phyloP scores from a whole-genome alignment of 768 basidiomycete genomes.

The Holtermannia corniformis region DNA sequence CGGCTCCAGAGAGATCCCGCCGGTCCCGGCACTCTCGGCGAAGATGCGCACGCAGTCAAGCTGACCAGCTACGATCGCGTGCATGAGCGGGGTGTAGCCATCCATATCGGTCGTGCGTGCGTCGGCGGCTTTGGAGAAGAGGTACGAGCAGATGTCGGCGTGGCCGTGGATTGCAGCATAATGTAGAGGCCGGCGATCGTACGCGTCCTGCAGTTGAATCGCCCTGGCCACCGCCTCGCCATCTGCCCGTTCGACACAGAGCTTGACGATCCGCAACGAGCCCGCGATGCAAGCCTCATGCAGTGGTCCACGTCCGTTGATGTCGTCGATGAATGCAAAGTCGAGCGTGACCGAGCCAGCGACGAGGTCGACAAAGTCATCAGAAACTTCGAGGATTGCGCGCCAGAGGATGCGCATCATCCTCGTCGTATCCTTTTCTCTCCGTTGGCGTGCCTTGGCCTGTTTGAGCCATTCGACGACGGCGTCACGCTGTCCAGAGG shows the following conservation, averaged over 20 bases:
- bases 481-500: conserved; percentile 51
- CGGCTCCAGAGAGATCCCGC: conserved; percentile 52
- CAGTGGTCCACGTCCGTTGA: conserved; percentile 86
- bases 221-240: conserved; percentile 46
- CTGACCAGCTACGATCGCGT: conserved; percentile 79
- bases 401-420: conserved; percentile 94
- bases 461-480: conserved; percentile 55
- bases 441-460: conserved; percentile 37
- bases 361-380: conserved; percentile 64
- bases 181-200: conserved; percentile 86
- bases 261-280: conserved; percentile 59
- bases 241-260: conserved; percentile 58
- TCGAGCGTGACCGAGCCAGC: conserved; percentile 59
- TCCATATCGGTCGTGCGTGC: conserved; percentile 71
- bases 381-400: conserved; percentile 47
- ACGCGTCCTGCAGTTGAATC: conserved; percentile 70
- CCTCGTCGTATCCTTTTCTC: conserved; percentile 47
- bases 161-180: conserved; percentile 94
- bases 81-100: conserved; percentile 86
- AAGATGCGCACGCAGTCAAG: conserved; percentile 75
- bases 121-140: conserved; percentile 60
- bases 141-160: conserved; percentile 58
- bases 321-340: conserved; percentile 87
- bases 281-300: conserved; percentile 90
- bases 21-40: conserved; percentile 53